Evolutionary conservation across 1,139 yeast genomes (phyloP), one percentile per base, ranked within the genome.

Genomic region (Debaryomyces psychrophilus): DNA sequence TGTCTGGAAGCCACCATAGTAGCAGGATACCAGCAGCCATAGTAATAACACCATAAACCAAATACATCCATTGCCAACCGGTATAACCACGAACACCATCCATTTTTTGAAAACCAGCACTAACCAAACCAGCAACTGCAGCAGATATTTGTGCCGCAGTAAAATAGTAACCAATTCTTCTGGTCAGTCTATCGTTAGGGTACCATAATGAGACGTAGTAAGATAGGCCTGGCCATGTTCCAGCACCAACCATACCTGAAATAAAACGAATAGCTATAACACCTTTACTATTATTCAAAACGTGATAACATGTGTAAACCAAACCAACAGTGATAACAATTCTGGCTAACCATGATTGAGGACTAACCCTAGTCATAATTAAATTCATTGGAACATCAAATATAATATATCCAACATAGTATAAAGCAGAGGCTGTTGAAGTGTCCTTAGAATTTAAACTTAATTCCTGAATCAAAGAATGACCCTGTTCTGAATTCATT

Each of bases 141-240:
- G 96, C 93, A 33, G 93, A 83, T 14, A 90, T 67, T 66, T 90
- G 96, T 0, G 96, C 96, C 14, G 97, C 96, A 1, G 96, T 88
- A 65, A 85, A 90, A 64, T 90, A 90, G 68, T 87, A 89, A 1
- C 96, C 96, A 51, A 90, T 87, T 59, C 97, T 73, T 54, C 82
- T 77, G 2, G 95, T 87, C 54, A 84, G 80, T 48, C 95, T 74
- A 43, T 87, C 85, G 45, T 85, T 80, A 1, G 96, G 96, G 59
- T 90, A 90, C 95, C 96, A 90, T 56, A 88, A 71, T 1, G 92
- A 81, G 37, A 90, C 76, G 58, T 88, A 90, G 66, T 88, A 89
- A 20, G 92, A 84, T 84, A 90, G 74, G 8, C 96, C 97, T 1
- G 97, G 97, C 96, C 96, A 90, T 2, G 90, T 83, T 31, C 97